Base-by-base conservation (phyloP, 257 asterid genomes). In the Parsonsia alboflavescens region DNA sequence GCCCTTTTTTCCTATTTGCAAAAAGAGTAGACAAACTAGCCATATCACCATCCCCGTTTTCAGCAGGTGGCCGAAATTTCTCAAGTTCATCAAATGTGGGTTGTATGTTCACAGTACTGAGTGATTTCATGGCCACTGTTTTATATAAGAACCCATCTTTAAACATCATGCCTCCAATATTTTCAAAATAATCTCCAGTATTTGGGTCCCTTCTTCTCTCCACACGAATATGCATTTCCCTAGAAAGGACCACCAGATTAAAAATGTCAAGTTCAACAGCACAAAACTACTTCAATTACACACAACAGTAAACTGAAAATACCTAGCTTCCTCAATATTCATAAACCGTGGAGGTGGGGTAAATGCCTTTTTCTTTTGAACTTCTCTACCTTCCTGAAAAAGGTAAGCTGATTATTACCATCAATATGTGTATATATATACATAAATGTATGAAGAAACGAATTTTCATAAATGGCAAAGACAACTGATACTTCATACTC, bases 11-110 rank as follows among this genome's bases (percentile, higher is more conserved):
- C 76, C 98, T 85, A 79, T 87, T 90, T 19, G 97, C 89, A 72
- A 92, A 92, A 67, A 95, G 93, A 0, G 95, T 89, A 15, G 98
- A 82, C 80, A 95, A 84, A 85, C 93, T 82, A 67, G 98, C 85
- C 88, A 85, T 79, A 80, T 95, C 96, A 54, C 94, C 91, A 78
- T 91, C 96, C 75, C 97, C 99, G 42, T 83, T 74, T 80, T 90
- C 94, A 75, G 85, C 83, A 73, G 97, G 89, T 17, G 88, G 96
- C 77, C 96, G 86, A 81, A 95, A 95, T 81, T 95, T 92, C 90
- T 95, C 96, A 21, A 95, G 96, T 82, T 95, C 99, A 80, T 95
- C 99, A 79, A 95, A 89, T 68, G 94, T 87, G 57, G 99, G 98
- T 59, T 95, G 98, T 61, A 89, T 87, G 74, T 86, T 89, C 82